A percentile compares a stretch with the other conserved stretches of the same genome.
phyloP scores from a whole-genome alignment of 1,139 yeast genomes.

The Debaryomyces psychrophilus region DNA sequence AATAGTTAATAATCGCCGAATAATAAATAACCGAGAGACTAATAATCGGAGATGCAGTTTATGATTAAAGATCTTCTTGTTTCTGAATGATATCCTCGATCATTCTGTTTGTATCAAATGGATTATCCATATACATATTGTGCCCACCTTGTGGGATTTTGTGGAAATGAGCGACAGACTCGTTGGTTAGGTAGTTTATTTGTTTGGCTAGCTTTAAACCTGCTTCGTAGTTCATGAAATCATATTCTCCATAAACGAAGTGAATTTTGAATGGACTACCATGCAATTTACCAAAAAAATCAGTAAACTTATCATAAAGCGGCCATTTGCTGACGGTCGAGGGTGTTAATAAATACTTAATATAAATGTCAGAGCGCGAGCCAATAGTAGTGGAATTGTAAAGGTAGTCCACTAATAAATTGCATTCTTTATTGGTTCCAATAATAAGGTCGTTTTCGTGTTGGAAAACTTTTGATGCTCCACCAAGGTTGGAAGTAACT shows the following conservation, averaged over 20 bases:
- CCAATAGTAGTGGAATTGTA: conserved; percentile 63
- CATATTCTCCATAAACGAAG: conserved; percentile 78
- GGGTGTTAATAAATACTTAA: conserved; percentile 67
- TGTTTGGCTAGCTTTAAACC: conserved; percentile 56
- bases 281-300: conserved; percentile 23
- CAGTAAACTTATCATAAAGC: conserved; percentile 60
- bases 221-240: conserved; percentile 83
- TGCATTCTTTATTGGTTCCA: conserved; percentile 49
- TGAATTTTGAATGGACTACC: conserved; percentile 42
- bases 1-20: no score
- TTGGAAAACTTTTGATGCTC: conserved; percentile 28
- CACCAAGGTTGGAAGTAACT: conserved; percentile 39
- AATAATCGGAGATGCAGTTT: background rate
- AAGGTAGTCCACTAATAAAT: conserved; percentile 55
- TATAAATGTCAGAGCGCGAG: conserved; percentile 67
- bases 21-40: background rate
- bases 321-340: conserved; percentile 81
- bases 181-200: conserved; percentile 26
- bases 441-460: conserved; percentile 36
- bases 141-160: conserved; percentile 48
- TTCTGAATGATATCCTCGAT: background rate
- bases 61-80: background rate
- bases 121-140: conserved; percentile 50
- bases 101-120: conserved; percentile 54
- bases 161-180: conserved; percentile 24